A percentile compares a stretch with the other conserved stretches of the same genome.
Conservation (phyloP, 768 basidiomycete species). For the Agrocybe praecox region DNA sequence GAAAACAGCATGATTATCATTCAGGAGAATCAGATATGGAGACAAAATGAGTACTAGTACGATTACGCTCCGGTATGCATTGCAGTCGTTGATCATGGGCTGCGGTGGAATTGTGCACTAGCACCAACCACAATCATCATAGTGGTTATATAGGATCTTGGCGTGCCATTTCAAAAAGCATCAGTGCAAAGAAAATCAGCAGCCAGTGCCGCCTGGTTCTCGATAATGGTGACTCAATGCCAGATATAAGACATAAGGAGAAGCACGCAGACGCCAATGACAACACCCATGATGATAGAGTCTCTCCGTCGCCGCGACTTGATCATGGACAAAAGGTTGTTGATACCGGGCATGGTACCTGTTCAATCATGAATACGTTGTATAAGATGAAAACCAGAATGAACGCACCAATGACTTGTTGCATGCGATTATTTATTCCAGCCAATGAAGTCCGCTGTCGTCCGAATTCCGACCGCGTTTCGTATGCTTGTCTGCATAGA, state of each 20-base stretch:
- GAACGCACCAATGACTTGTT: conserved; percentile 75
- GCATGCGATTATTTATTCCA: conserved; percentile 84
- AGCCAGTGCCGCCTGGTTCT: neutral
- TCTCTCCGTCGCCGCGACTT: conserved; percentile 89
- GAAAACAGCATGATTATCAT: conserved; percentile 14
- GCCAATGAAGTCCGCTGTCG: conserved; percentile 76
- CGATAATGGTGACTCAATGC: conserved; percentile 27
- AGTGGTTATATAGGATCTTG: neutral
- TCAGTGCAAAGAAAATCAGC: neutral
- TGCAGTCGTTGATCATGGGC: neutral
- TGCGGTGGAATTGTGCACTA: neutral
- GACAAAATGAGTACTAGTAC: neutral
- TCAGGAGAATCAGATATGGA: conserved; percentile 15
- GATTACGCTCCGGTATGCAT: neutral
- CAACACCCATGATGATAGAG: conserved; percentile 81
- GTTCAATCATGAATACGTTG: conserved; percentile 1
- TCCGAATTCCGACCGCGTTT: conserved; percentile 90
- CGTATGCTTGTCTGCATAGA: conserved; percentile 86
- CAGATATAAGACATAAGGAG: conserved; percentile 51
- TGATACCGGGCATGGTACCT: conserved; percentile 95
- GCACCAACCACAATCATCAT: neutral
- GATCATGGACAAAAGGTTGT: conserved; percentile 90
- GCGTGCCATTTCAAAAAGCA: neutral
- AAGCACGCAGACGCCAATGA: conserved; percentile 87
- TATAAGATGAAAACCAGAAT: neutral